Evolutionary conservation across 2,329 filamentous ascomycete genomes (phyloP), one percentile per base, ranked within the genome.

Genomic region (Nemania bipapillata): DNA sequence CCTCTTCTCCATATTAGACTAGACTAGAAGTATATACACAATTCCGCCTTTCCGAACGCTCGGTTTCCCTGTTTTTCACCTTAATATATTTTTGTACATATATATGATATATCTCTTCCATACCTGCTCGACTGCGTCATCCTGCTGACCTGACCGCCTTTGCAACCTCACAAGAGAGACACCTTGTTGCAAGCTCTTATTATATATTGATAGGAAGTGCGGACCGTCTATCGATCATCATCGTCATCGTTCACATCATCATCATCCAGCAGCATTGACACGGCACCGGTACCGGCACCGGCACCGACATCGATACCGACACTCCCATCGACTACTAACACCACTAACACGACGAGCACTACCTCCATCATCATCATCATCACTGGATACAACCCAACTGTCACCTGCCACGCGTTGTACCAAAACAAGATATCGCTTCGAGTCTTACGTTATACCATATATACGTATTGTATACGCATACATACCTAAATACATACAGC

Each of bases 381-480:
- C 30, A 9, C 30, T 42, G 40, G 40, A 54, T 45, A 30, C 47
- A 40, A 65, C 65, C 68, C 68, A 68, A 70, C 65, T 50, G 60
- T 70, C 65, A 69, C 60, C 60, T 53, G 66, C 69, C 66, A 65
- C 69, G 65, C 69, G 60, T 65, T 59, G 56, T 57, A 58, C 53
- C 53, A n/a, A 28, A 50, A 56, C n/a, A 55, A 24, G 47, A 15
- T 35, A 9, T 32, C 47, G 11, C 24, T 26, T 28, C 47, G 22
- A 53, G 26, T 53, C 28, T n/a, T 28, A 53, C 50, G 35, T 32
- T 15, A 53, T 3, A 20, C 50, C 50, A 53, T 24, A 30, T 17
- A 26, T 15, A n/a, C 15, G 30, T n/a, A 28, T 4, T 22, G 52
- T 50, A 49, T 15, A 55, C n/a, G 32, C 26, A 24, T 20, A 26